Evolutionary conservation across 306 rosid species (phyloP).

Genomic region (Luffa acutangula): DNA sequence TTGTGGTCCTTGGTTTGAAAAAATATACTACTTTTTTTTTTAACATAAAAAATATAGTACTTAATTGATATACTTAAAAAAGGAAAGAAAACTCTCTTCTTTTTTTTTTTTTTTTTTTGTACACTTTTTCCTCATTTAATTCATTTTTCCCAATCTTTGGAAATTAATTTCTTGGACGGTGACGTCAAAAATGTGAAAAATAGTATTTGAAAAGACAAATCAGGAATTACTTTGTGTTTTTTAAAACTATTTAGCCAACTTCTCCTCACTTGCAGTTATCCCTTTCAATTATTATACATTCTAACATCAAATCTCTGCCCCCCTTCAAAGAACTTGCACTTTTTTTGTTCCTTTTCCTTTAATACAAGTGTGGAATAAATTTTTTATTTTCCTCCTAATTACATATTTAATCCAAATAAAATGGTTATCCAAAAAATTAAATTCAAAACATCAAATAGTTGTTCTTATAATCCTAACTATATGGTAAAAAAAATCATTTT

Average conservation of each 20-base stretch:
- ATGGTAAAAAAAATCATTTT: too few relatives aligned
- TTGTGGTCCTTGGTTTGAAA: background rate
- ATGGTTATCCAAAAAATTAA: background rate
- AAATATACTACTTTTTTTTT: background rate
- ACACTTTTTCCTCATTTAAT: background rate
- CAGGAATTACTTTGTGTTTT: background rate
- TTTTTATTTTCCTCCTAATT: background rate
- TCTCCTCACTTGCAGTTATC: background rate
- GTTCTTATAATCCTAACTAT: too few relatives aligned
- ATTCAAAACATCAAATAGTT: background rate
- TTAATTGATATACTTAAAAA: background rate
- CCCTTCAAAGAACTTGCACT: background rate
- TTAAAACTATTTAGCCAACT: background rate
- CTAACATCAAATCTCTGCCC: background rate
- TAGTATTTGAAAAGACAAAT: background rate
- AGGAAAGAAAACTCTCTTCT: background rate
- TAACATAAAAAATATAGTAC: background rate
- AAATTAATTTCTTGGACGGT: background rate
- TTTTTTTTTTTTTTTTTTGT: background rate
- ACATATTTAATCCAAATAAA: background rate
- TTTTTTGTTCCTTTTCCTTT: background rate
- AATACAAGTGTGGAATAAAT: background rate
- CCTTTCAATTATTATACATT: background rate
- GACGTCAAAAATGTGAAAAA: background rate
- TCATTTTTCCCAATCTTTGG: background rate